Percentiles rank a stretch among this genome's conserved stretches.
Conservation (phyloP, 805 yeast species). For the Candida maris region DNA sequence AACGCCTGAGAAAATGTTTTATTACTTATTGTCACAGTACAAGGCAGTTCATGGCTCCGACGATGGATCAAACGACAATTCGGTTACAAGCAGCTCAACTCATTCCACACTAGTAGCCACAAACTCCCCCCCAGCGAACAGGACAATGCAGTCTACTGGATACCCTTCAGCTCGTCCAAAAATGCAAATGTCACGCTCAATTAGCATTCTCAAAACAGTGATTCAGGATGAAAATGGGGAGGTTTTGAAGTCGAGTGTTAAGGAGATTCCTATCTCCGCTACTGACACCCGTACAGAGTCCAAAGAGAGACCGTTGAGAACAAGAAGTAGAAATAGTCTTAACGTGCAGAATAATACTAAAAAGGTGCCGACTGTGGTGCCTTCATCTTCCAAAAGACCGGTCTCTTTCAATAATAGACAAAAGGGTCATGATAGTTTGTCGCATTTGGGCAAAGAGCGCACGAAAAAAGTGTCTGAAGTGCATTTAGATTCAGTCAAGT, state of each 20-base stretch:
- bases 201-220: constrained; percentile 31
- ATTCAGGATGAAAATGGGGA: constrained; percentile 34
- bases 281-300: constrained; percentile 24
- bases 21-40: constrained; percentile 32
- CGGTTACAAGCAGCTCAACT: constrained; percentile 1
- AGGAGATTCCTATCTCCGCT: constrained; percentile 28
- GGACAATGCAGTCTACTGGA: constrained; percentile 2
- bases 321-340: constrained; percentile 8
- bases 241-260: constrained; percentile 26
- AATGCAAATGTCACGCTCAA: constrained; percentile 24
- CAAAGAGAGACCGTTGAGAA: constrained; percentile 14
- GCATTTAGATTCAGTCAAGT: background rate
- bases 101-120: constrained; percentile 5
- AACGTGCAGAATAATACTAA: constrained; percentile 15
- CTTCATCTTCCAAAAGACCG: constrained; percentile 48
- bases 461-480: background rate
- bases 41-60: constrained; percentile 26
- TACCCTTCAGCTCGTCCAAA: constrained; percentile 11
- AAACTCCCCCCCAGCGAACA: background rate
- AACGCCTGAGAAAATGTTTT: constrained; percentile 36
- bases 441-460: constrained; percentile 2
- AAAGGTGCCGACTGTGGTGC: constrained; percentile 34
- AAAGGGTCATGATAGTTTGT: constrained; percentile 8
- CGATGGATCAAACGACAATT: constrained; percentile 1
- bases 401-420: constrained; percentile 38